Percentiles rank a stretch among this genome's conserved stretches.
These are phyloP conservation scores for Dryadomyces quercivorus DNA, from an alignment of 2,329 filamentous ascomycete species.

Conservation along the genomic window DNA sequence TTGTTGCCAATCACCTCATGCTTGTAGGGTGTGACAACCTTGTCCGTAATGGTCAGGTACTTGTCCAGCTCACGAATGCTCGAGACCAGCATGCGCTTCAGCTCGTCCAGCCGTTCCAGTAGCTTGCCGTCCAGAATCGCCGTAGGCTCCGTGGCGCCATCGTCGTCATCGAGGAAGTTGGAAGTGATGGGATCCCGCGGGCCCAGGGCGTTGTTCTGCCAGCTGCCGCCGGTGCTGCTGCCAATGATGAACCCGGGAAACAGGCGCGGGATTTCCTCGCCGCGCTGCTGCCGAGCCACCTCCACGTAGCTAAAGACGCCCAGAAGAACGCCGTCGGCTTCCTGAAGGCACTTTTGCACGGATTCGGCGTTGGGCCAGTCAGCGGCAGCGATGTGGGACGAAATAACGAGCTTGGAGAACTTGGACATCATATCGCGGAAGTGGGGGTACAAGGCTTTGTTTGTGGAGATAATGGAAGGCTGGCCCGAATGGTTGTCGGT, in stretches of 20 bases:
- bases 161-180: conserved; percentile 76
- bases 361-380: conserved; percentile 94
- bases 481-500: conserved; percentile 98
- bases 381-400: conserved; percentile 90
- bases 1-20: conserved; percentile 74
- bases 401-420: conserved; percentile 97
- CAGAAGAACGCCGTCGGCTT: conserved; percentile 90
- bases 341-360: conserved; percentile 86
- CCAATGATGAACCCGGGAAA: conserved; percentile 89
- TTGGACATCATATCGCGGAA: conserved; percentile 99
- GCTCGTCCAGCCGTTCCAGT: conserved; percentile 72
- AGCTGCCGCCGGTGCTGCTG: conserved; percentile 72
- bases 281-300: conserved; percentile 82
- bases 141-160: conserved; percentile 58
- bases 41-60: conserved; percentile 63
- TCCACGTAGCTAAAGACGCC: conserved; percentile 96
- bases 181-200: conserved; percentile 62
- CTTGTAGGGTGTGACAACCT: conserved; percentile 64
- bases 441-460: conserved; percentile 92
- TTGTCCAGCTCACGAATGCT: conserved; percentile 82
- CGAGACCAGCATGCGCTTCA: conserved; percentile 74
- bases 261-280: conserved; percentile 84
- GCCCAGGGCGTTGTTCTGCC: conserved; percentile 61
- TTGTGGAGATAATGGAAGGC: conserved; percentile 97
- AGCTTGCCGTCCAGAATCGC: conserved; percentile 63